These are phyloP conservation scores for Trypethelium eluteriae DNA, from an alignment of 495 filamentous ascomycete genomes.

Conservation along the genomic window DNA sequence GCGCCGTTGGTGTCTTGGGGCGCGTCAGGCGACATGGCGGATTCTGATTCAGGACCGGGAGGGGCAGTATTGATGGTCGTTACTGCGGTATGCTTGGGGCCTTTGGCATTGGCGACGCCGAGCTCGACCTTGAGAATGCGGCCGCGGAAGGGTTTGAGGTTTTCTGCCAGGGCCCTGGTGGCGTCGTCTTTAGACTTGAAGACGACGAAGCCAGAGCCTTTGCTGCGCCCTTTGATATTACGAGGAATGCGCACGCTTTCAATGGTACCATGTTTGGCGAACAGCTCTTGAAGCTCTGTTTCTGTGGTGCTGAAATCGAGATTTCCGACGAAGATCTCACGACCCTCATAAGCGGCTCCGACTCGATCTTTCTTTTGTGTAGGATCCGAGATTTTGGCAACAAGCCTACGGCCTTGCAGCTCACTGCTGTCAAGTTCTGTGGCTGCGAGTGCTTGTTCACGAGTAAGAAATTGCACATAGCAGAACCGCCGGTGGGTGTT, in stretches of 20 bases:
- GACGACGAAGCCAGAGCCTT: conserved; percentile 69
- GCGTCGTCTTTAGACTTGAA: conserved; percentile 70
- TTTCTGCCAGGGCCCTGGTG: conserved; percentile 56
- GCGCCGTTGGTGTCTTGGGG: background rate
- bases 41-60: conserved; percentile 32
- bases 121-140: conserved; percentile 60
- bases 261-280: conserved; percentile 67
- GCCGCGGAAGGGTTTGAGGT: conserved; percentile 61
- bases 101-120: conserved; percentile 34
- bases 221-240: conserved; percentile 55
- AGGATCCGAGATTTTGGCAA: conserved; percentile 79
- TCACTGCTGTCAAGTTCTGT: conserved; percentile 61
- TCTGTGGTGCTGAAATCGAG: conserved; percentile 59
- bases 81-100: conserved; percentile 42
- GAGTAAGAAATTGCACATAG: conserved; percentile 75
- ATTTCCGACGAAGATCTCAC: conserved; percentile 78
- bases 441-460: conserved; percentile 32
- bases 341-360: conserved; percentile 73
- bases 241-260: conserved; percentile 58
- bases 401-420: conserved; percentile 57
- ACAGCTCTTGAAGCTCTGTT: conserved; percentile 59
- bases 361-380: conserved; percentile 64
- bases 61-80: conserved; percentile 38
- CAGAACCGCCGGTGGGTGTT: conserved; percentile 86
- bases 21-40: conserved; percentile 23